Percentiles rank a stretch among this genome's conserved stretches.
phyloP scores from a whole-genome alignment of 805 yeast genomes.

The Myxozyma udenii region DNA sequence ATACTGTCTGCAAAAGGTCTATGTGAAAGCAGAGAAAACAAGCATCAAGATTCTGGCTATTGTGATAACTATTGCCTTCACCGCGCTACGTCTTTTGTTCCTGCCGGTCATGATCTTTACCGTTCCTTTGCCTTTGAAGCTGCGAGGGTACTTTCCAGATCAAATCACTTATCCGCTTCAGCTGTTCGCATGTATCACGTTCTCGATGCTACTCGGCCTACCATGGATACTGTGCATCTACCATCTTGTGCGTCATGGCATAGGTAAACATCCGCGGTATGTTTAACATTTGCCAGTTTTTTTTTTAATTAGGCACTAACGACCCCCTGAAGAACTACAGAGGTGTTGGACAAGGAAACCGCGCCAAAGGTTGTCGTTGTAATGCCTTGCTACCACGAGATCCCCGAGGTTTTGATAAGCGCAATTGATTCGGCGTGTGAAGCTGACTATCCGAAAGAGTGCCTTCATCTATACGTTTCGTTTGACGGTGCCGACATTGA shows the following conservation, averaged over 20 bases:
- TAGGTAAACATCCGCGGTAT: constrained; percentile 14
- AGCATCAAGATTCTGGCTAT: constrained; percentile 13
- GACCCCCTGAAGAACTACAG: not conserved
- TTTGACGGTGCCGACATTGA: constrained; percentile 27
- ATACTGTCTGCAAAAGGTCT: constrained; percentile 23
- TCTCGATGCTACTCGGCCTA: constrained; percentile 12
- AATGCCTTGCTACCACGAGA: constrained; percentile 27
- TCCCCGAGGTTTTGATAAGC: constrained; percentile 19
- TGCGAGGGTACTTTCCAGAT: constrained; percentile 17
- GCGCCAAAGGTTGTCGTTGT: constrained; percentile 28
- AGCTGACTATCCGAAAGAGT: constrained; percentile 17
- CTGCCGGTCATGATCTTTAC: constrained; percentile 24
- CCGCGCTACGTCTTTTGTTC: constrained; percentile 12
- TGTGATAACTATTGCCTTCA: constrained; percentile 9
- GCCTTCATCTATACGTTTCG: constrained; percentile 24
- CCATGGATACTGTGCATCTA: constrained; percentile 23
- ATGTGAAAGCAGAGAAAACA: constrained; percentile 17
- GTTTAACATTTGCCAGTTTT: not conserved
- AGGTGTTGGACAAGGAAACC: constrained; percentile 3
- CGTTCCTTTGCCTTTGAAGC: constrained; percentile 16
- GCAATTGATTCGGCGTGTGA: constrained; percentile 26
- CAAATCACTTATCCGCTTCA: constrained; percentile 2
- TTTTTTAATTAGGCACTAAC: not conserved
- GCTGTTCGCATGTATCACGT: constrained; percentile 19
- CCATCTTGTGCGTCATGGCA: constrained; percentile 12